phyloP scores from a whole-genome alignment of 495 filamentous ascomycete genomes.

The Tuber umbilicatum region DNA sequence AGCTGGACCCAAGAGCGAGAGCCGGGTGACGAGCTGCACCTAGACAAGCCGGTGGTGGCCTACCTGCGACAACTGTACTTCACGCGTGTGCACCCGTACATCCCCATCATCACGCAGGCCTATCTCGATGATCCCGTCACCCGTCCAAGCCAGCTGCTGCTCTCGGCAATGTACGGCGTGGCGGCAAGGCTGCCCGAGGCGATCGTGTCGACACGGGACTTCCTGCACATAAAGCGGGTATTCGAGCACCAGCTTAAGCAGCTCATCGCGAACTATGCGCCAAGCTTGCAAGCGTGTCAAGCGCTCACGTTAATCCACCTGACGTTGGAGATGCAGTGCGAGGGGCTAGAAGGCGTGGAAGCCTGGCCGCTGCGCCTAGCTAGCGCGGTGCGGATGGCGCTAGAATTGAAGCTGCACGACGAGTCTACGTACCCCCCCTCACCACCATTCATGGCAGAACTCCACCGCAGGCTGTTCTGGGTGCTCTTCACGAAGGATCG shows the following conservation, averaged over 20 bases:
- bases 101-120: conserved; percentile 27
- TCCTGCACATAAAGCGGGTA: conserved; percentile 34
- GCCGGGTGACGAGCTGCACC: conserved; percentile 24
- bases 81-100: conserved; percentile 29
- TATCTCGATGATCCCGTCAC: conserved; percentile 16
- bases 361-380: conserved; percentile 32
- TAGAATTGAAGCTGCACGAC: conserved; percentile 22
- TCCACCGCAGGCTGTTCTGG: conserved; percentile 32
- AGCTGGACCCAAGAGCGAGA: conserved; percentile 20
- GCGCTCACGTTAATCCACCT: conserved; percentile 32
- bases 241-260: conserved; percentile 28
- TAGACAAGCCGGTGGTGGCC: conserved; percentile 20
- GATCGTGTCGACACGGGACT: conserved; percentile 34
- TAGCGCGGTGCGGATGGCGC: conserved; percentile 34
- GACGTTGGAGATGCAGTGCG: conserved; percentile 33
- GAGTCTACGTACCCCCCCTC: conserved; percentile 28
- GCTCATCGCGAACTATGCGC: conserved; percentile 24
- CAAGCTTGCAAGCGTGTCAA: conserved; percentile 26
- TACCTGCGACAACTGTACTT: conserved; percentile 27
- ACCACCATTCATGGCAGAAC: conserved; percentile 23
- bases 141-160: conserved; percentile 18
- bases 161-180: conserved; percentile 34
- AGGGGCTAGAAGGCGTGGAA: conserved; percentile 32
- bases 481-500: conserved; percentile 33
- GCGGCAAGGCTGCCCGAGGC: conserved; percentile 29